Evolutionary conservation across 2,329 filamentous ascomycete genomes (phyloP).

Genomic region (Coniochaeta hoffmannii): DNA sequence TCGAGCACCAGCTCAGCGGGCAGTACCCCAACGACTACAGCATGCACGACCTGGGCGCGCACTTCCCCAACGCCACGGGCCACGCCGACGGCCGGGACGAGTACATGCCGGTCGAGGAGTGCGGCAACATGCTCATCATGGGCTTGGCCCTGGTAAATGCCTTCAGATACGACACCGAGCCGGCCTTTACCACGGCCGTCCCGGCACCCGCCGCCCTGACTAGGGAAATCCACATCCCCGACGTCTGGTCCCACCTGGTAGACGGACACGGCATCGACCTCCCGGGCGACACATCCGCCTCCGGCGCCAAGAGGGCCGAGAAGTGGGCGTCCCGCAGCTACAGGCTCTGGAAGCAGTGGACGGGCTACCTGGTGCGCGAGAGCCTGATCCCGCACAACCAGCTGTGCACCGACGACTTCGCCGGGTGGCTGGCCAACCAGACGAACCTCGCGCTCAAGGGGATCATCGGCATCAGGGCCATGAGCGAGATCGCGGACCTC

Average conservation of each 20-base stretch:
- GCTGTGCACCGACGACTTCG: constrained; percentile 69
- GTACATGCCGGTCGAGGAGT: constrained; percentile 71
- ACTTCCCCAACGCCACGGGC: constrained; percentile 71
- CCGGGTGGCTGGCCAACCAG: constrained; percentile 62
- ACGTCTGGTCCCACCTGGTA: constrained; percentile 10
- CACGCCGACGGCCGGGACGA: constrained; percentile 63
- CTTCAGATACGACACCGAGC: constrained; percentile 53
- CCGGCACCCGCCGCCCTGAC: constrained; percentile 2
- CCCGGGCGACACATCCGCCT: background rate
- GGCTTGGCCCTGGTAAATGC: constrained; percentile 71
- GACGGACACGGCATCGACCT: constrained; percentile 19
- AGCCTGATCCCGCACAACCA: constrained; percentile 61
- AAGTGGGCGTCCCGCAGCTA: constrained; percentile 44
- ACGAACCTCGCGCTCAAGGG: constrained; percentile 72
- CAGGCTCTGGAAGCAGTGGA: constrained; percentile 61
- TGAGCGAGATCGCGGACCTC: constrained; percentile 59
- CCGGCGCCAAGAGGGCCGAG: constrained; percentile 14
- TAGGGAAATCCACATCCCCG: constrained; percentile 2
- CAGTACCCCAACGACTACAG: constrained; percentile 79
- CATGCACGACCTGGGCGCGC: constrained; percentile 67
- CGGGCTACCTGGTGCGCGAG: constrained; percentile 62
- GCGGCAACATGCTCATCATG: constrained; percentile 72
- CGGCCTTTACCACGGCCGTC: constrained; percentile 42
- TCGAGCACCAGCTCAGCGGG: constrained; percentile 75
- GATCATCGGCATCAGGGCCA: constrained; percentile 71